A percentile compares a stretch with the other conserved stretches of the same genome.
Evolutionary conservation across 768 basidiomycete genomes (phyloP).

Genomic region (Piloderma croceum): DNA sequence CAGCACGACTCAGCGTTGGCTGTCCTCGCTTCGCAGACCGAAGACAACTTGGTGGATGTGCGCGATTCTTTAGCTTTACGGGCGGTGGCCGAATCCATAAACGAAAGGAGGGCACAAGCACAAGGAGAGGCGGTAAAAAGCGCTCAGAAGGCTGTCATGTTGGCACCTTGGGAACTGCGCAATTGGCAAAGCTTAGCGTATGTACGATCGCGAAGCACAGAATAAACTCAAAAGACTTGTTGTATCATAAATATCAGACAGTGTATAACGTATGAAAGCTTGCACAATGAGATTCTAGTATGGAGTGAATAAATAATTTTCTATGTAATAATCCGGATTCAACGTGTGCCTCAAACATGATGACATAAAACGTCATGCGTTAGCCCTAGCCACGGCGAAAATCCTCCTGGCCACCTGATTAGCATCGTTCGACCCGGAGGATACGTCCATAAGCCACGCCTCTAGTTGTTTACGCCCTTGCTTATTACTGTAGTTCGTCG

Average conservation of each 20-base stretch:
- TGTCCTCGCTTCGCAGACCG: slow-evolving; percentile 32
- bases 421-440: too few relatives aligned
- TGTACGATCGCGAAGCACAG: slow-evolving; percentile 33
- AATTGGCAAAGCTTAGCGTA: slow-evolving; percentile 62
- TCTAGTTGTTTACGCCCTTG: too few relatives aligned
- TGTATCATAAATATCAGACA: too few relatives aligned
- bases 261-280: too few relatives aligned
- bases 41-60: slow-evolving; percentile 30
- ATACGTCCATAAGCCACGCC: too few relatives aligned
- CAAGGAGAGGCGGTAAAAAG: slow-evolving; percentile 31
- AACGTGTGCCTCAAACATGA: slow-evolving; percentile 39
- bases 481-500: too few relatives aligned
- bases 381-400: too few relatives aligned
- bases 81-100: slow-evolving; percentile 37
- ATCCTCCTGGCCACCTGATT: too few relatives aligned
- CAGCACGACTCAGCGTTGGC: slow-evolving; percentile 40
- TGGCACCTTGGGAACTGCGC: slow-evolving; percentile 45
- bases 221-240: slow-evolving; percentile 66
- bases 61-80: slow-evolving; percentile 43
- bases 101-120: slow-evolving; percentile 11
- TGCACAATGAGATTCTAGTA: slow-evolving; percentile 62
- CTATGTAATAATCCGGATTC: slow-evolving; percentile 37
- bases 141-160: slow-evolving; percentile 60
- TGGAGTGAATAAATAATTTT: slow-evolving; percentile 41
- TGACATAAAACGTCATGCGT: slow-evolving; percentile 41